A percentile compares a stretch with the other conserved stretches of the same genome.
These are phyloP conservation scores for Rutstroemia sp. DNA, from an alignment of 2,329 filamentous ascomycete species.

Conservation along the genomic window DNA sequence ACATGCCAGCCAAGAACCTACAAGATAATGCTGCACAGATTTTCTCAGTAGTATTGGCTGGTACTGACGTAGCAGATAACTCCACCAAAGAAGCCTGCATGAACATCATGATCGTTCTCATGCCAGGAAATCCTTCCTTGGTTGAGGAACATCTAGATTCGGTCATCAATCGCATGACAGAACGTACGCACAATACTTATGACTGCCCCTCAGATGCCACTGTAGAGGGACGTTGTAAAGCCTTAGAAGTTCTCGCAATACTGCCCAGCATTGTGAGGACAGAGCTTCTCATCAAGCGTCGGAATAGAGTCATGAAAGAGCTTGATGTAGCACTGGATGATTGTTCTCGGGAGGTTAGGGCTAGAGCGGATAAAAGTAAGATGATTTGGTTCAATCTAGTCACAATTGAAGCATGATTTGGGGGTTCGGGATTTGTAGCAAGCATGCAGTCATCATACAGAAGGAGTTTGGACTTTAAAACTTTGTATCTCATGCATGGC, in stretches of 20 bases:
- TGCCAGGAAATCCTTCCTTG: slow-evolving; percentile 14
- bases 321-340: slow-evolving; percentile 24
- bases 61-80: slow-evolving; percentile 21
- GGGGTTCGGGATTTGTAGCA: too few species aligned
- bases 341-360: slow-evolving; percentile 20
- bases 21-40: slow-evolving; percentile 13
- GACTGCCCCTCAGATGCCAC: slow-evolving; percentile 21
- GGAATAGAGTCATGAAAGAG: slow-evolving; percentile 18
- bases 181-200: slow-evolving; percentile 24
- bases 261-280: slow-evolving; percentile 17
- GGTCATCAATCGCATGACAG: slow-evolving; percentile 25
- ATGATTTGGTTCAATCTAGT: slow-evolving; percentile 20
- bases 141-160: slow-evolving; percentile 24
- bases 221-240: slow-evolving; percentile 19
- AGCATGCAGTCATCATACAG: too few species aligned
- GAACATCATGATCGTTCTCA: slow-evolving; percentile 16
- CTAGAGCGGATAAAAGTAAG: slow-evolving; percentile 20
- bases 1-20: slow-evolving; percentile 16
- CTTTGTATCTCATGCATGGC: too few species aligned
- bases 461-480: too few species aligned
- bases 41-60: slow-evolving; percentile 21
- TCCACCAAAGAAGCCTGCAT: slow-evolving; percentile 21
- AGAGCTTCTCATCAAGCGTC: slow-evolving; percentile 12
- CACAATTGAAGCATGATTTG: too few species aligned
- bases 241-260: slow-evolving; percentile 24